These are phyloP conservation scores for Penicillium concentricum DNA, from an alignment of 2,329 filamentous ascomycete genomes.

Conservation along the genomic window DNA sequence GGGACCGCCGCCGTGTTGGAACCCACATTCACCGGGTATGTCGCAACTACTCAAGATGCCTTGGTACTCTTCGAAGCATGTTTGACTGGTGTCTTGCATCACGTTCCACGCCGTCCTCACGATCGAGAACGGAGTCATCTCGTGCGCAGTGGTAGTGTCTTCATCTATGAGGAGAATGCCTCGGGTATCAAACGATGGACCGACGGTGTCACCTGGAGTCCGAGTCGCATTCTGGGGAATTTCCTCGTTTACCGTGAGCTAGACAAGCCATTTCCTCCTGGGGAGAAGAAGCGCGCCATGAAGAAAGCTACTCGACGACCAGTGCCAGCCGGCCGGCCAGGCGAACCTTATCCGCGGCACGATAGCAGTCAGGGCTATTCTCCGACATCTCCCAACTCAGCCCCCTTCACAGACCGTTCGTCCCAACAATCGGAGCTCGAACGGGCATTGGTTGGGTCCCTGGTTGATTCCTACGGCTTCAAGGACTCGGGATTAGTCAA, in stretches of 20 bases:
- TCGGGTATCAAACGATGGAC: conserved; percentile 95
- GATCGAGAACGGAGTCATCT: conserved; percentile 75
- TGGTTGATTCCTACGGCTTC: conserved; percentile 88
- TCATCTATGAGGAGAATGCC: conserved; percentile 88
- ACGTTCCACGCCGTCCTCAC: conserved; percentile 80
- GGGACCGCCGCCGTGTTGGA: conserved; percentile 51
- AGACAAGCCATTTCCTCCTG: conserved; percentile 72
- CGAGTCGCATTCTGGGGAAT: conserved; percentile 79
- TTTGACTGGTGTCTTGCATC: conserved; percentile 66
- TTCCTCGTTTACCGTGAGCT: conserved; percentile 84
- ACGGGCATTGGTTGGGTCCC: conserved; percentile 70
- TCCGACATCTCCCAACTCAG: conserved; percentile 34
- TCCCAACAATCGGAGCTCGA: conserved; percentile 48
- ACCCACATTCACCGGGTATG: conserved; percentile 67
- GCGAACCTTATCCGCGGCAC: conserved; percentile 53
- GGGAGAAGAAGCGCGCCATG: conserved; percentile 80
- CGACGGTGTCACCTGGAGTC: conserved; percentile 87
- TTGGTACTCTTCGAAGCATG: conserved; percentile 78
- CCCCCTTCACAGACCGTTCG: conserved; percentile 37
- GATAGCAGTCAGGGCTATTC: conserved; percentile 41
- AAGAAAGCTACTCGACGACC: conserved; percentile 62
- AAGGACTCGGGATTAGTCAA: conserved; percentile 80
- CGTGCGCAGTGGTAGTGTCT: conserved; percentile 80
- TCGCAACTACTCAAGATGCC: conserved; percentile 71
- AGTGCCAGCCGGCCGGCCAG: conserved; percentile 45